phyloP scores from a whole-genome alignment of 1,284 basidiomycete genomes.

The Tylopilus sp. region DNA sequence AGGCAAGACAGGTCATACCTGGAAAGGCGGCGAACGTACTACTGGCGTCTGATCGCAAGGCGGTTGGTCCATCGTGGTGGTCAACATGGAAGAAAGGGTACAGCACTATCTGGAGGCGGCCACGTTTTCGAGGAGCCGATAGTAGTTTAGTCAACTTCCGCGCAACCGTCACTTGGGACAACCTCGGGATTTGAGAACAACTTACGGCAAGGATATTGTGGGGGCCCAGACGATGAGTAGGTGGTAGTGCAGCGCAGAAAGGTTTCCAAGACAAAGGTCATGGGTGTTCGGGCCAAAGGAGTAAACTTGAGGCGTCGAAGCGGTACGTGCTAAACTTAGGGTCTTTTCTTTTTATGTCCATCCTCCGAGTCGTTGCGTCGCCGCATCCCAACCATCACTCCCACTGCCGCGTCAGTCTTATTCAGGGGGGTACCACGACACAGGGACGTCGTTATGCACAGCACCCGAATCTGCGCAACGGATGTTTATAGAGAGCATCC shows the following conservation, averaged over 20 bases:
- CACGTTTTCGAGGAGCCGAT: constrained; percentile 32
- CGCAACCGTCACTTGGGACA: neutral
- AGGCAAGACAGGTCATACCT: constrained; percentile 26
- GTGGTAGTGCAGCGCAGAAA: neutral
- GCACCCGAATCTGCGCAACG: neutral
- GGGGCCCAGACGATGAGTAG: neutral
- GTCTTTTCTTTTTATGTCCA: constrained; percentile 20
- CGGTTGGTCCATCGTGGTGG: constrained; percentile 25
- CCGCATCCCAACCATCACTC: too few species aligned
- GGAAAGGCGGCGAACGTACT: constrained; percentile 24
- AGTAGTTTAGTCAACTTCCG: constrained; percentile 19
- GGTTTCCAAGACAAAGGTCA: constrained; percentile 2
- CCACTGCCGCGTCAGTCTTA: too few species aligned
- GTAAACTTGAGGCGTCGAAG: constrained; percentile 11
- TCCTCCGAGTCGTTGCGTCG: too few species aligned
- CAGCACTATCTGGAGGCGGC: constrained; percentile 18
- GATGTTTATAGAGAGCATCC: neutral
- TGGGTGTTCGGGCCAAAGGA: constrained; percentile 8
- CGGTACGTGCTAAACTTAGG: constrained; percentile 19
- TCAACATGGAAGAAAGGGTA: constrained; percentile 10
- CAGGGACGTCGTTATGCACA: neutral
- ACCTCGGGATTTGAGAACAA: too few species aligned
- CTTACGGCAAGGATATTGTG: neutral
- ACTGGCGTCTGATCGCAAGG: constrained; percentile 25
- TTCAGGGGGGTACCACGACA: neutral